Evolutionary conservation across 306 rosid genomes (phyloP).

Genomic region (Fragaria iinumae): DNA sequence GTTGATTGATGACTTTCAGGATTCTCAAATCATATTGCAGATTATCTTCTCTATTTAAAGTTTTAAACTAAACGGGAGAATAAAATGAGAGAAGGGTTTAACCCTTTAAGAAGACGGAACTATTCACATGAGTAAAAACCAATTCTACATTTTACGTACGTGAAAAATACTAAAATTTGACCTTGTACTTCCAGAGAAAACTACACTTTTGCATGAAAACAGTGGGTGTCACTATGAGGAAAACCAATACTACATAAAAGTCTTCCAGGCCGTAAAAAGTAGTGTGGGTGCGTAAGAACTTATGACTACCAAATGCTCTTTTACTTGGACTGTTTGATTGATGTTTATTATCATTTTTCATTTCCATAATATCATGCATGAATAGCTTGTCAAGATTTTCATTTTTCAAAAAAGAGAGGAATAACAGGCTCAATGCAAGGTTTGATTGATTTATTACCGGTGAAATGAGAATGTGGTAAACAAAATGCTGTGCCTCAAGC

Average conservation of each 20-base stretch:
- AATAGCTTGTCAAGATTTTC: background rate
- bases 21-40: background rate
- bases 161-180: background rate
- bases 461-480: background rate
- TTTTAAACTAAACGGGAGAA: background rate
- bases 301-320: background rate
- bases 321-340: background rate
- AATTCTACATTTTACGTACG: background rate
- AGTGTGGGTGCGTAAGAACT: background rate
- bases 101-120: background rate
- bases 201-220: background rate
- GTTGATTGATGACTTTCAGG: conserved; percentile 12
- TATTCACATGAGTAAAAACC: background rate
- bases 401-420: background rate
- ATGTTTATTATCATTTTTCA: background rate
- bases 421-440: background rate
- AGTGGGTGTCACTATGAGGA: background rate
- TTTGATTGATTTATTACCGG: background rate
- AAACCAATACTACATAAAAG: background rate
- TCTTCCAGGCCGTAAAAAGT: background rate
- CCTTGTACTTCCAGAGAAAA: background rate
- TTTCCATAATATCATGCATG: background rate
- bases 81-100: background rate
- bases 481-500: background rate
- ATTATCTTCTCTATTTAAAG: background rate